Evolutionary conservation across 352 stramenopile species (phyloP).

Genomic region (Pythium apleroticum): DNA sequence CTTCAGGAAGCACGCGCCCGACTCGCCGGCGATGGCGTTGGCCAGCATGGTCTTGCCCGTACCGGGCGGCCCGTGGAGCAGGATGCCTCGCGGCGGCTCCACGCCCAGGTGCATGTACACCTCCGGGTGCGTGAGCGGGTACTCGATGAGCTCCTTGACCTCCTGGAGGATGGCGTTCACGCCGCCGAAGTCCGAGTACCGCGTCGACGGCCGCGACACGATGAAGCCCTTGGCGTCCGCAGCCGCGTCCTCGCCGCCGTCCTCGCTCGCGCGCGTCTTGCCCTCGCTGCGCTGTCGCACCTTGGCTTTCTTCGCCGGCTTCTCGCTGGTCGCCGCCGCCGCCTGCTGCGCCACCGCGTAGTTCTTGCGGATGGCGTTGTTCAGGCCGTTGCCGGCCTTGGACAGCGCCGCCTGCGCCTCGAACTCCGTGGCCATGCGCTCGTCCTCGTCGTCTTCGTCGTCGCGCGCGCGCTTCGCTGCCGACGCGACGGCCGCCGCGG

Average conservation of each 20-base stretch:
- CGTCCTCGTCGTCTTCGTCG: slow-evolving; percentile 65
- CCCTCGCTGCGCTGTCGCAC: slow-evolving; percentile 41
- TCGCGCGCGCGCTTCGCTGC: slow-evolving; percentile 58
- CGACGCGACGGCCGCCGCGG: slow-evolving; percentile 1
- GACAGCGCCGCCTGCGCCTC: slow-evolving; percentile 42
- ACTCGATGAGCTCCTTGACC: slow-evolving; percentile 94
- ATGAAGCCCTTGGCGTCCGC: slow-evolving; percentile 58
- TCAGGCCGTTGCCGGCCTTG: slow-evolving; percentile 57
- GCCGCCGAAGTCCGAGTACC: slow-evolving; percentile 89
- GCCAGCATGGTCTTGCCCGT: slow-evolving; percentile 95
- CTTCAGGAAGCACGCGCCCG: slow-evolving; percentile 87
- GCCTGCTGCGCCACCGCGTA: slow-evolving; percentile 47
- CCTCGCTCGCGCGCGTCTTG: neutral
- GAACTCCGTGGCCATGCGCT: slow-evolving; percentile 48
- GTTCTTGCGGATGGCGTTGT: slow-evolving; percentile 74
- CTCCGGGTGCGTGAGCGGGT: slow-evolving; percentile 92
- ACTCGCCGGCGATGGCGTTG: slow-evolving; percentile 92
- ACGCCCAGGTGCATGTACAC: slow-evolving; percentile 93
- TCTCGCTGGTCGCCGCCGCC: slow-evolving; percentile 35
- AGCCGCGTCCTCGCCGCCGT: slow-evolving; percentile 19
- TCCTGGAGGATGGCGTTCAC: slow-evolving; percentile 88
- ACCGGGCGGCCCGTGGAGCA: slow-evolving; percentile 91
- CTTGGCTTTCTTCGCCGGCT: slow-evolving; percentile 71
- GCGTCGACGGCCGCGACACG: slow-evolving; percentile 67
- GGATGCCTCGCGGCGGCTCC: slow-evolving; percentile 89